Evolutionary conservation across 805 yeast species (phyloP).

Genomic region (Ogataea minuta): DNA sequence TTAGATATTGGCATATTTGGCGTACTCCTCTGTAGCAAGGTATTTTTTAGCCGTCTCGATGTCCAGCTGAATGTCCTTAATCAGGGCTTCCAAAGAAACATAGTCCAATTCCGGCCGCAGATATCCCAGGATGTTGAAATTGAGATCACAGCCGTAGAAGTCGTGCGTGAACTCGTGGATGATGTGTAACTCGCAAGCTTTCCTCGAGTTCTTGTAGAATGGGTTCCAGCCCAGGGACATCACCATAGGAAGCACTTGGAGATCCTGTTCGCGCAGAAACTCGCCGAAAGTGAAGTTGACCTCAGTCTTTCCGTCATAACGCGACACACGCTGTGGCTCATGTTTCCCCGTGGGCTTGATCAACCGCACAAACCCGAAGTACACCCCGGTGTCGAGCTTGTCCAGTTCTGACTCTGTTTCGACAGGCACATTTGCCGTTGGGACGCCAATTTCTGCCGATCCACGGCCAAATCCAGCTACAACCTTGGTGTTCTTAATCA

Average conservation of each 20-base stretch:
- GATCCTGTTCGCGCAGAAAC: slow-evolving; percentile 43
- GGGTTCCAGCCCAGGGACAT: slow-evolving; percentile 98
- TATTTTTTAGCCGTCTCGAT: slow-evolving; percentile 61
- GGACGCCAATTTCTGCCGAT: slow-evolving; percentile 87
- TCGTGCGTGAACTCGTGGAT: slow-evolving; percentile 63
- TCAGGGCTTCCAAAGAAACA: slow-evolving; percentile 76
- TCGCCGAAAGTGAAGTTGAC: slow-evolving; percentile 65
- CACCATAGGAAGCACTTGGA: slow-evolving; percentile 75
- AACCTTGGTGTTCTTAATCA: slow-evolving; percentile 44
- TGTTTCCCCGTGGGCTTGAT: slow-evolving; percentile 18
- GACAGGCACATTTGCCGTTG: slow-evolving; percentile 88
- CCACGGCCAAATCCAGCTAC: slow-evolving; percentile 95
- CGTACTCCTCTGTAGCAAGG: slow-evolving; percentile 43
- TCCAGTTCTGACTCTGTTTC: slow-evolving; percentile 40
- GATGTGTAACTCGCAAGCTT: slow-evolving; percentile 85
- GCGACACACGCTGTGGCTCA: slow-evolving; percentile 15
- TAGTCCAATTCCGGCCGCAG: slow-evolving; percentile 89
- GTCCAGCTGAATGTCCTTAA: slow-evolving; percentile 79
- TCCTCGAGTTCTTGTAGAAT: slow-evolving; percentile 72
- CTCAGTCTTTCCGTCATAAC: slow-evolving; percentile 38
- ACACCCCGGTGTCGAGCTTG: slow-evolving; percentile 70
- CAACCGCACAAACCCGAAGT: slow-evolving; percentile 64
- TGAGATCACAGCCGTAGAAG: slow-evolving; percentile 82
- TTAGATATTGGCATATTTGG: slow-evolving; percentile 26
- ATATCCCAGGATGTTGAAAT: slow-evolving; percentile 76